These are phyloP conservation scores for Blastobotrys mokoenaii DNA, from an alignment of 805 yeast genomes.

Conservation along the genomic window DNA sequence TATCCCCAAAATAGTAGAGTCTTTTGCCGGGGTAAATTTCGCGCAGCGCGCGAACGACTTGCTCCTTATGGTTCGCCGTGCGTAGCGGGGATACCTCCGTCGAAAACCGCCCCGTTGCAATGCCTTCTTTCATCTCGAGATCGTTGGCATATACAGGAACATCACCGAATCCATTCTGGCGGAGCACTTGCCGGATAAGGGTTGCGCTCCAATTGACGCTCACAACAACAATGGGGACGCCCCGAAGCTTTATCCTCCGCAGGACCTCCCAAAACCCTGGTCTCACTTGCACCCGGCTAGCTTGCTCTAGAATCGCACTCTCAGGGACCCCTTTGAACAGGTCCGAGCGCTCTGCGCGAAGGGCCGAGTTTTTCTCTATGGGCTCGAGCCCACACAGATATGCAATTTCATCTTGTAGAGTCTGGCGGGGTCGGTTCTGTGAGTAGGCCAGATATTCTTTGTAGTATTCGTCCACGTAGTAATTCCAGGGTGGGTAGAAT, in stretches of 20 bases:
- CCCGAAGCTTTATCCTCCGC: constrained; percentile 12
- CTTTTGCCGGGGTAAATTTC: constrained; percentile 1
- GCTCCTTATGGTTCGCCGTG: constrained; percentile 48
- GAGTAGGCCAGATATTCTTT: constrained; percentile 30
- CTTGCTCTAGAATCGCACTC: constrained; percentile 30
- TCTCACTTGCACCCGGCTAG: constrained; percentile 31
- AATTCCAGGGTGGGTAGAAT: constrained; percentile 33
- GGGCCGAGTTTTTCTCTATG: constrained; percentile 44
- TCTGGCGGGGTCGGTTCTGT: constrained; percentile 26
- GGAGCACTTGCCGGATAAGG: constrained; percentile 34
- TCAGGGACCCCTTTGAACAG: constrained; percentile 37
- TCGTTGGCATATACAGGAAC: constrained; percentile 40
- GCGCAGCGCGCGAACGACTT: constrained; percentile 18
- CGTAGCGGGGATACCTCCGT: constrained; percentile 27
- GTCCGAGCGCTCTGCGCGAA: constrained; percentile 31
- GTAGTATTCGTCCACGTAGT: constrained; percentile 39
- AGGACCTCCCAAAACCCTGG: constrained; percentile 35
- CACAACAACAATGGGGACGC: constrained; percentile 36
- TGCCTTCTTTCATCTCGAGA: constrained; percentile 27
- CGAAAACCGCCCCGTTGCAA: constrained; percentile 23
- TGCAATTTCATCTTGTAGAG: constrained; percentile 34
- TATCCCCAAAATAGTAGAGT: constrained; percentile 51
- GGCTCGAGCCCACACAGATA: constrained; percentile 39
- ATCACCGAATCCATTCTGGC: constrained; percentile 17
- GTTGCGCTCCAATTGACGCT: constrained; percentile 58